phyloP scores from a whole-genome alignment of 2,329 filamentous ascomycete species.

The Zasmidium cellare region DNA sequence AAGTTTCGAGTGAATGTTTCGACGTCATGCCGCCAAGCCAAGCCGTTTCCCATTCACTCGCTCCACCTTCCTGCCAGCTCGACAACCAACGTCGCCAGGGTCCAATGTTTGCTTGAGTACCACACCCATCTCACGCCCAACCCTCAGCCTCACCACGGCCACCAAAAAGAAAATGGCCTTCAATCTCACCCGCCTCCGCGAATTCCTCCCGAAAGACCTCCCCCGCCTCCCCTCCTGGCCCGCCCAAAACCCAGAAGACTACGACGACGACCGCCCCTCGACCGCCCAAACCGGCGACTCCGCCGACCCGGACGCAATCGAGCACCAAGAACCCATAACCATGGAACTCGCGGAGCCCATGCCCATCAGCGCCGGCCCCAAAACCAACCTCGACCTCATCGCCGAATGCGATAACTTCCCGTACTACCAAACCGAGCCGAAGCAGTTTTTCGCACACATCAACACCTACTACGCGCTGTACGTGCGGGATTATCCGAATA shows the following conservation, averaged over 20 bases:
- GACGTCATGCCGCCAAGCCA: not conserved
- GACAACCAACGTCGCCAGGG: not conserved
- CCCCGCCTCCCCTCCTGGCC: slow-evolving; percentile 31
- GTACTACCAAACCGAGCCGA: slow-evolving; percentile 63
- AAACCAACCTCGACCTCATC: slow-evolving; percentile 56
- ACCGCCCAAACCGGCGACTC: slow-evolving; percentile 18
- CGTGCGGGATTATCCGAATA: slow-evolving; percentile 64
- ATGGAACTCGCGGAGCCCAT: slow-evolving; percentile 26
- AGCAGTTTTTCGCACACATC: slow-evolving; percentile 51
- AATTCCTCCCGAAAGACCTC: slow-evolving; percentile 33
- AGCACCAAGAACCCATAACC: slow-evolving; percentile 15
- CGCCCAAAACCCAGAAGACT: slow-evolving; percentile 17
- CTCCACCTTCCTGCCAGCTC: not conserved
- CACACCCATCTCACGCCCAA: too few species aligned
- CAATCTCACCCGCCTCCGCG: slow-evolving; percentile 32
- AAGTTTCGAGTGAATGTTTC: not conserved
- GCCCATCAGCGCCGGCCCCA: slow-evolving; percentile 32
- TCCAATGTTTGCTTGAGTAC: not conserved
- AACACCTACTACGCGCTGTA: slow-evolving; percentile 63
- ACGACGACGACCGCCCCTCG: slow-evolving; percentile 13
- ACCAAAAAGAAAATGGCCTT: slow-evolving; percentile 23
- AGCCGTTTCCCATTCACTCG: not conserved
- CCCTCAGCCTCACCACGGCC: too few species aligned
- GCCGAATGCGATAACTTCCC: slow-evolving; percentile 69
- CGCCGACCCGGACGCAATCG: slow-evolving; percentile 21